Conservation (phyloP, 495 filamentous ascomycete species). For the Aspergillus ostianus region DNA sequence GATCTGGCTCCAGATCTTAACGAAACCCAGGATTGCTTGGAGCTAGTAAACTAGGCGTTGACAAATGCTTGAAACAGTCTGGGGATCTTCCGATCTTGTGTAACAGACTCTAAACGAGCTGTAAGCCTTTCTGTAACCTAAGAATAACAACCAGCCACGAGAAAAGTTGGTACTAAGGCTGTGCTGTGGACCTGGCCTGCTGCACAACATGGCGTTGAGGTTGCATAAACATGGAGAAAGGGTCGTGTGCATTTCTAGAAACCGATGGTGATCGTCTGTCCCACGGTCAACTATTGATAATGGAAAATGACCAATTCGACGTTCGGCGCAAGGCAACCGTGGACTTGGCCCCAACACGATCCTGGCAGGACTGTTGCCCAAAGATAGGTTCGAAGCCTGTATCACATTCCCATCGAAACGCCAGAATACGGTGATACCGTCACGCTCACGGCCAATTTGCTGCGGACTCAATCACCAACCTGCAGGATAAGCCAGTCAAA, state of each 20-base stretch:
- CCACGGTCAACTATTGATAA: not conserved
- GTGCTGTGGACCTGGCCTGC: constrained; percentile 1
- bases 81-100: not conserved
- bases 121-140: not conserved
- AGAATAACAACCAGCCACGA: not conserved
- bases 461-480: not conserved
- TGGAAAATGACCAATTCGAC: not conserved
- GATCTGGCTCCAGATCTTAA: not conserved
- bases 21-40: not conserved
- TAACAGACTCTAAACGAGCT: not conserved
- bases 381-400: not conserved
- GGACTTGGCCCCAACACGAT: not conserved
- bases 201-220: constrained; percentile 5
- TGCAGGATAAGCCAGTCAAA: not conserved
- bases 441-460: not conserved
- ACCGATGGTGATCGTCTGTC: not conserved
- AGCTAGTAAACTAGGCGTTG: not conserved
- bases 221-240: constrained; percentile 4
- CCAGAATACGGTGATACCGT: not conserved
- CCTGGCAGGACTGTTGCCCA: not conserved
- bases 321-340: not conserved
- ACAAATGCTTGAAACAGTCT: not conserved
- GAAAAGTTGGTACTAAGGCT: constrained; percentile 3
- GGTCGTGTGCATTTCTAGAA: constrained; percentile 6
- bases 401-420: not conserved